phyloP scores from a whole-genome alignment of 352 stramenopile genomes.

The Aphanomyces invadans region DNA sequence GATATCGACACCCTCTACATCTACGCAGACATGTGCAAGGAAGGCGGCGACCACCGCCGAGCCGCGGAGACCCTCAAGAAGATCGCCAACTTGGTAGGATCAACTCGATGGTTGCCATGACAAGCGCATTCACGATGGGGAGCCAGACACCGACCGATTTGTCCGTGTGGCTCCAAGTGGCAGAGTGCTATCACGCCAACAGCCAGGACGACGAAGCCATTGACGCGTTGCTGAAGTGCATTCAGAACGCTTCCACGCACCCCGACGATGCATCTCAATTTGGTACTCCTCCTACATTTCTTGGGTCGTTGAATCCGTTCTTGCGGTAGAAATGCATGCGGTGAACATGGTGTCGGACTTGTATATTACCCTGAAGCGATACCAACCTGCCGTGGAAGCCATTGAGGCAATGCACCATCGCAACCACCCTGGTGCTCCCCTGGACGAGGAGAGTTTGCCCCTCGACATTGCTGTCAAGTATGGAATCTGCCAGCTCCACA shows the following conservation, averaged over 20 bases:
- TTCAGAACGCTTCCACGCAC: conserved; percentile 66
- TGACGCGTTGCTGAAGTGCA: conserved; percentile 76
- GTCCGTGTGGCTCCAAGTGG: conserved; percentile 81
- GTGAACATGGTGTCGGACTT: conserved; percentile 85
- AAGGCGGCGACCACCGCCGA: conserved; percentile 67
- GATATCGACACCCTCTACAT: conserved; percentile 76
- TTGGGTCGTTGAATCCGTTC: neutral
- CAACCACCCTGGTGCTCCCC: conserved; percentile 38
- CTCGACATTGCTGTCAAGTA: conserved; percentile 85
- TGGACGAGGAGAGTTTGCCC: conserved; percentile 60
- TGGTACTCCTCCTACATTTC: neutral
- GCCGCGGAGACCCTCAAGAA: conserved; percentile 80
- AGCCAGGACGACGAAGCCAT: conserved; percentile 80
- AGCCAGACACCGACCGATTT: conserved; percentile 51
- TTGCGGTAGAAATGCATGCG: conserved; percentile 53
- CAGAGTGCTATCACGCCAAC: conserved; percentile 80
- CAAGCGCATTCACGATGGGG: neutral
- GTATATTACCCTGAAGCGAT: conserved; percentile 82
- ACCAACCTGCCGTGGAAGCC: conserved; percentile 64
- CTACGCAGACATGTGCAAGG: conserved; percentile 68
- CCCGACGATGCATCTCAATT: conserved; percentile 4
- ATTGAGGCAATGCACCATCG: conserved; percentile 69
- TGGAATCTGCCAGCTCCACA: conserved; percentile 76
- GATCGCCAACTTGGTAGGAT: conserved; percentile 34
- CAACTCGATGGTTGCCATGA: neutral